These are phyloP conservation scores for Breviolum minutum DNA, from an alignment of 73 alveolate genomes.

Conservation along the genomic window DNA sequence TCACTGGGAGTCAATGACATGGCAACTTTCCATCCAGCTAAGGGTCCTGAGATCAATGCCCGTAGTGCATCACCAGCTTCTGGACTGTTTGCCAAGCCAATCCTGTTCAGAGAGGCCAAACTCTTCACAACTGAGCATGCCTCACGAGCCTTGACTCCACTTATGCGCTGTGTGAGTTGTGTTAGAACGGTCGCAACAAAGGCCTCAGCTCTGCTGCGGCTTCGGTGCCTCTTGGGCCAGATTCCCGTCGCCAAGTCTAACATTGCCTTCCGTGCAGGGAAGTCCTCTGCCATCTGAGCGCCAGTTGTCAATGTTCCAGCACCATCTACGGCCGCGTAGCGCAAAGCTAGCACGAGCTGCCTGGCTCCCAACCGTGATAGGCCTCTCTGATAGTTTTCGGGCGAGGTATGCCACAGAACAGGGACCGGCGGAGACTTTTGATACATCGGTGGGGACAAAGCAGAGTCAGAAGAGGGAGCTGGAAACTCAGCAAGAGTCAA, in stretches of 20 bases:
- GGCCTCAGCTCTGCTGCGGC: conserved; percentile 37
- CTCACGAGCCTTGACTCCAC: conserved; percentile 13
- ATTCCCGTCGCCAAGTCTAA: background rate
- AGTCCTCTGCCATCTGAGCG: background rate
- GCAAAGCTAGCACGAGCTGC: conserved; percentile 49
- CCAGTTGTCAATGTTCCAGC: background rate
- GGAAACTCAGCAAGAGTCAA: background rate
- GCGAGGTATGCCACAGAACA: conserved; percentile 42
- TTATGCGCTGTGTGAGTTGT: conserved; percentile 3
- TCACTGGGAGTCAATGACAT: conserved; percentile 41
- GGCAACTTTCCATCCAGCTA: conserved; percentile 51
- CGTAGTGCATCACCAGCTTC: conserved; percentile 13
- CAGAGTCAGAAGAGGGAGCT: background rate
- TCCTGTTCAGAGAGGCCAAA: background rate
- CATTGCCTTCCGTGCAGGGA: conserved; percentile 24
- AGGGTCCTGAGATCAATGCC: conserved; percentile 6
- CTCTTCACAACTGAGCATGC: conserved; percentile 63
- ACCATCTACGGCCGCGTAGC: conserved; percentile 64
- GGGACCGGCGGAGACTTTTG: conserved; percentile 59
- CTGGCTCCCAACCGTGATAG: conserved; percentile 35
- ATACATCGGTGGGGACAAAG: conserved; percentile 45
- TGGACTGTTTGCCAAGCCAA: conserved; percentile 31
- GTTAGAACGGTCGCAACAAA: background rate
- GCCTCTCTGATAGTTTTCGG: conserved; percentile 17
- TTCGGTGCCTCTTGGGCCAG: conserved; percentile 23